These are phyloP conservation scores for Chlorella sorokiniana DNA, from an alignment of 139 green algal genomes.

Conservation along the genomic window DNA sequence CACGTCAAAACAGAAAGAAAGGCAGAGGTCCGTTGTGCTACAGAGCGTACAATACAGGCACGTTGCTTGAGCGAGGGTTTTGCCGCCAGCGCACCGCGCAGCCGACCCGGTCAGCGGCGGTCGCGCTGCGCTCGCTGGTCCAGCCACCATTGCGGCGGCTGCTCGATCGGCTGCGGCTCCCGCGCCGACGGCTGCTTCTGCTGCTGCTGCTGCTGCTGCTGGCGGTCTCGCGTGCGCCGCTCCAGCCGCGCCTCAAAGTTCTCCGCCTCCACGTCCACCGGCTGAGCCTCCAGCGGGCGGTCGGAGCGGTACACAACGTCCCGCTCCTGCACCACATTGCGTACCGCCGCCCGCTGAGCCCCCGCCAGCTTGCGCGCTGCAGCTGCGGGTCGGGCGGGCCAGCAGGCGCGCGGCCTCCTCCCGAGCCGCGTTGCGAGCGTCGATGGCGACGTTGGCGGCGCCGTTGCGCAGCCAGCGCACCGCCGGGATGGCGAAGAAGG, in stretches of 20 bases:
- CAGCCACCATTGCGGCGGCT: constrained; percentile 8
- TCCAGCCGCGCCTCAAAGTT: constrained; percentile 35
- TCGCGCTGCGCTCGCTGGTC: constrained; percentile 14
- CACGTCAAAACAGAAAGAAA: not conserved
- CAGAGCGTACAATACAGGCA: no score
- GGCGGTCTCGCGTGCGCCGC: constrained; percentile 13
- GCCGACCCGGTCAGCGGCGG: not conserved
- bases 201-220: constrained; percentile 3
- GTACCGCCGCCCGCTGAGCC: not conserved
- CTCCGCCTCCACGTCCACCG: constrained; percentile 23
- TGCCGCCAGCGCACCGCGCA: no score
- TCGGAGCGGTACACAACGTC: constrained; percentile 39
- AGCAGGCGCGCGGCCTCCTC: constrained; percentile 40
- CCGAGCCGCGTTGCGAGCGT: constrained; percentile 69
- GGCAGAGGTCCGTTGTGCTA: not conserved
- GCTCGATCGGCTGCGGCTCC: no score
- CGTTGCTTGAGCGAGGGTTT: no score
- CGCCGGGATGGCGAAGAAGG: constrained; percentile 89
- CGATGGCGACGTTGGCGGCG: constrained; percentile 74
- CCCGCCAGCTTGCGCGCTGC: constrained; percentile 20
- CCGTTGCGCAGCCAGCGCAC: constrained; percentile 63
- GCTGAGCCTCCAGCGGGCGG: constrained; percentile 17
- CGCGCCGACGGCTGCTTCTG: not conserved
- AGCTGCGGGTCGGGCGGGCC: constrained; percentile 12
- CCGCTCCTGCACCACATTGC: constrained; percentile 18